These are phyloP conservation scores for Cercis canadensis DNA, from an alignment of 306 rosid species.

Conservation along the genomic window DNA sequence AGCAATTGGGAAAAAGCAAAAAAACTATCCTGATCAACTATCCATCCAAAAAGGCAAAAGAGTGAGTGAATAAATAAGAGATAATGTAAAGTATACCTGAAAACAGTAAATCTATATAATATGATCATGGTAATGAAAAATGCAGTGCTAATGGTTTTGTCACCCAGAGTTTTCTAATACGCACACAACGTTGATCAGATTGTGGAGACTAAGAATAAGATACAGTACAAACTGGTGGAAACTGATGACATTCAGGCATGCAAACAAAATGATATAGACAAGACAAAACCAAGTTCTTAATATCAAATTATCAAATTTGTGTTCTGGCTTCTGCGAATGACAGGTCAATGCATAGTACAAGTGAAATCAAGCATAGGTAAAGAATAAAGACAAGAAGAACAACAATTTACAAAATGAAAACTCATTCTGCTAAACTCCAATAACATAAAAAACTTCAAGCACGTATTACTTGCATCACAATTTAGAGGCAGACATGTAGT, in stretches of 20 bases:
- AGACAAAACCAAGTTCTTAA: neutral
- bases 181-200: too few relatives aligned
- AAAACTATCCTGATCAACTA: neutral
- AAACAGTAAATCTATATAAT: neutral
- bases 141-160: neutral
- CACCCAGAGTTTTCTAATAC: neutral
- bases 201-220: neutral
- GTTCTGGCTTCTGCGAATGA: neutral
- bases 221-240: neutral
- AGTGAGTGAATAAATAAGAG: neutral
- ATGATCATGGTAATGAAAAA: neutral
- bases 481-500: too few relatives aligned
- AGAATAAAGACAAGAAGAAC: neutral
- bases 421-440: neutral
- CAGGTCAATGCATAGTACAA: neutral
- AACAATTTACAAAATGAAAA: too few relatives aligned
- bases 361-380: neutral
- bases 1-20: constrained; percentile 24
- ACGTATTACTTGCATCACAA: neutral
- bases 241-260: neutral
- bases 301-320: neutral
- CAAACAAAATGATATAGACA: neutral
- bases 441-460: neutral
- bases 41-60: neutral
- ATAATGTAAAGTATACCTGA: neutral